A percentile compares a stretch with the other conserved stretches of the same genome.
Conservation (phyloP, 1,284 basidiomycete genomes). For the Rhodotorula glutinis region DNA sequence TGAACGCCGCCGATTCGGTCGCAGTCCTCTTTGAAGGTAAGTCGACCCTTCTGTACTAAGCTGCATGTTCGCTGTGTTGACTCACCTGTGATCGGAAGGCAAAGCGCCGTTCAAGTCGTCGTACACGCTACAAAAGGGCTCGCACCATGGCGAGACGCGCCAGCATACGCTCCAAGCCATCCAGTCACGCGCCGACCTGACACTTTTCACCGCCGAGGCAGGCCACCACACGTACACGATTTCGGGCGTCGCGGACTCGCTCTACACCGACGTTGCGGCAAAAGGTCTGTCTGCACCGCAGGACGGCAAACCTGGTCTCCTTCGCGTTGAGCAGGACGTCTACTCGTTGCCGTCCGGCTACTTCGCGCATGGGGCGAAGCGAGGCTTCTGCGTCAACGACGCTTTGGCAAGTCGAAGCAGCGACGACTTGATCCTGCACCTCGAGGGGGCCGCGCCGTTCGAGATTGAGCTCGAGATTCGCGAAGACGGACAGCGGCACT, state of each 20-base stretch:
- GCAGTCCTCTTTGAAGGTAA: constrained; percentile 65
- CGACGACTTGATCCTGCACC: constrained; percentile 56
- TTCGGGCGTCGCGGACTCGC: constrained; percentile 77
- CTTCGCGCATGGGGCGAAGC: constrained; percentile 65
- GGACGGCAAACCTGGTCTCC: constrained; percentile 46
- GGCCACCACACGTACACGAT: constrained; percentile 86
- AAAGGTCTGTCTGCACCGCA: constrained; percentile 50
- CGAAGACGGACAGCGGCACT: constrained; percentile 65
- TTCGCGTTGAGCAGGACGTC: constrained; percentile 75
- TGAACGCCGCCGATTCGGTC: constrained; percentile 71
- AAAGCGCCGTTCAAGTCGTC: constrained; percentile 39
- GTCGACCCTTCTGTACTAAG: constrained; percentile 49
- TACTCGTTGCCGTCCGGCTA: constrained; percentile 69
- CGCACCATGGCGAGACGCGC: constrained; percentile 19
- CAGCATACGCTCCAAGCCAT: constrained; percentile 26
- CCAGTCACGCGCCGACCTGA: constrained; percentile 42
- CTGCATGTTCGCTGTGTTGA: background rate
- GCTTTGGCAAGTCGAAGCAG: constrained; percentile 57
- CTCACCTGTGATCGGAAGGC: constrained; percentile 7
- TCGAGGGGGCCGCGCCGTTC: constrained; percentile 87
- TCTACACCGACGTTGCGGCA: constrained; percentile 62
- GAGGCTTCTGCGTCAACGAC: constrained; percentile 74
- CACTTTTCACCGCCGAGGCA: constrained; percentile 67
- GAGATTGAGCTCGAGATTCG: constrained; percentile 69
- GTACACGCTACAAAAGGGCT: constrained; percentile 38